These are phyloP conservation scores for Cryphonectria nitschkei DNA, from an alignment of 2,329 filamentous ascomycete genomes.

Conservation along the genomic window DNA sequence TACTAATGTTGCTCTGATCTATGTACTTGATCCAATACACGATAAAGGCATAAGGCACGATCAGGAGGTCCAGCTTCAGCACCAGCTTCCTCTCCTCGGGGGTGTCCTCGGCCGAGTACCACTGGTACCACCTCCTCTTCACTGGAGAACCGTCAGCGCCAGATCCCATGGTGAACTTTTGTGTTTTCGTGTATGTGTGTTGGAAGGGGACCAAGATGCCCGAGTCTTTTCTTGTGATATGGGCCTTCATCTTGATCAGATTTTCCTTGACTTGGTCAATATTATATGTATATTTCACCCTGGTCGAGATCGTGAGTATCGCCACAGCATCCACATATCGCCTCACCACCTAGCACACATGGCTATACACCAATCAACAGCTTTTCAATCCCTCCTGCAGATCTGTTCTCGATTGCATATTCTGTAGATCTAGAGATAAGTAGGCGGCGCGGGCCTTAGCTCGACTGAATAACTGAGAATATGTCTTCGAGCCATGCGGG, in stretches of 20 bases:
- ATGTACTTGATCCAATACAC: conserved; percentile 34
- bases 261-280: neutral
- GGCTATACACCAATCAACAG: neutral
- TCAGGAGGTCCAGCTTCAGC: conserved; percentile 30
- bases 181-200: neutral
- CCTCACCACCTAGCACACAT: neutral
- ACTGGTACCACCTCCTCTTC: conserved; percentile 30
- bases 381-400: neutral
- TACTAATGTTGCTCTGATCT: conserved; percentile 32
- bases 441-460: neutral
- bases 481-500: neutral
- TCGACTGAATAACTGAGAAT: neutral
- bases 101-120: conserved; percentile 31
- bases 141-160: neutral
- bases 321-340: conserved; percentile 10
- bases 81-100: conserved; percentile 31
- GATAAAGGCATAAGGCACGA: conserved; percentile 32
- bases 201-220: too few species aligned
- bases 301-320: neutral
- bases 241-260: neutral
- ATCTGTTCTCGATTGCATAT: neutral
- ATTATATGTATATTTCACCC: neutral
- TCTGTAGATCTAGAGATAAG: neutral
- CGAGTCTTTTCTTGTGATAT: neutral
- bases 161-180: neutral